Evolutionary conservation across 768 basidiomycete genomes (phyloP), one percentile per base, ranked within the genome.

Genomic region (Tulasnella sp.): DNA sequence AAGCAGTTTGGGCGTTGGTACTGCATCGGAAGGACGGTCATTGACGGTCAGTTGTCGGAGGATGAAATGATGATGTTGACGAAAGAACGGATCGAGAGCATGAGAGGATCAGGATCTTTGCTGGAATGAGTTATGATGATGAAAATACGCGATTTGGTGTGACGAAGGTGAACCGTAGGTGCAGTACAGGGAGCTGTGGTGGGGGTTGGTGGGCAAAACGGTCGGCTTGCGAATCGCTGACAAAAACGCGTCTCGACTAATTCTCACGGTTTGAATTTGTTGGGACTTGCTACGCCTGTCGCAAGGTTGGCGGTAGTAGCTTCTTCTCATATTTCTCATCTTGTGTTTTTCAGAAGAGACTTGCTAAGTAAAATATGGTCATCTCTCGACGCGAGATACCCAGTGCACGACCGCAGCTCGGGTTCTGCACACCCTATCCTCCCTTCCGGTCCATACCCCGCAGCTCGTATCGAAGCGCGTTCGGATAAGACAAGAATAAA

Each of bases 1-100:
- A 67, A 67, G 61, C 61, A 67, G 61, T 35, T 11, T 67, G 61
- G 61, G 61, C 61, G 61, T 67, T 67, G 61, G 61, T 26, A 67
- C 61, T 67, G 61, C 61, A 67, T 67, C 61, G 61, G 61, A 67
- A 67, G 61, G 61, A 67, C 26, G 32, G 61, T 67, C 15, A 6
- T 67, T 67, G 61, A 15, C 26, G 32, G 26, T 67, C 26, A 26
- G 32, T 23, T 26, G 61, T 26, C 61, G 61, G 32, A 57, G 32
- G 61, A 67, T 35, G 61, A 26, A 51, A 35, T 67, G 61, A 10
- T 13, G 61, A 67, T 67, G 61, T 67, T 67, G 61, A 35, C 61
- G 61, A 67, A 67, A 35, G 61, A 67, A 35, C 35, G 61, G 13
- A 67, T 35, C 61, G 29, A 67, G 11, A 35, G 18, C 61, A 26